Conservation (phyloP, 2,329 filamentous ascomycete species). For the Fusarium kyushuense region DNA sequence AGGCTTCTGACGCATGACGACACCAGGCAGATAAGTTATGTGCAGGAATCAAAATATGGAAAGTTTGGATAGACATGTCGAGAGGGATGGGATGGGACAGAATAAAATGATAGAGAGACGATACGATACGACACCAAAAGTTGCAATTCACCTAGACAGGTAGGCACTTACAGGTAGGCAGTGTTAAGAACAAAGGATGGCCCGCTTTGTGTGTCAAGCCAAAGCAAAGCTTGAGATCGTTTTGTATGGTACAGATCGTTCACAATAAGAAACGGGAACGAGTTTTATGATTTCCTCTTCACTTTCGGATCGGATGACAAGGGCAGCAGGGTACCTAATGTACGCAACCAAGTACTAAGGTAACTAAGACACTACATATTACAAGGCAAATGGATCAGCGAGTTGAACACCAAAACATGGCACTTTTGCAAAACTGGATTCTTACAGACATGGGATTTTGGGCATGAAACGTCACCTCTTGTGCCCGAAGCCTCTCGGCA, state of each 20-base stretch:
- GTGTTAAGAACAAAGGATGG: slow-evolving; percentile 14
- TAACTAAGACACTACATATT: not conserved
- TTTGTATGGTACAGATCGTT: slow-evolving; percentile 8
- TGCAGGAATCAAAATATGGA: slow-evolving; percentile 7
- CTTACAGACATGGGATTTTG: slow-evolving; percentile 36
- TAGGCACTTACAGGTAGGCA: slow-evolving; percentile 8
- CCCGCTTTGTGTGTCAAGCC: slow-evolving; percentile 27
- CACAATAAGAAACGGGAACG: slow-evolving; percentile 9
- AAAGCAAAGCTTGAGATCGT: slow-evolving; percentile 4
- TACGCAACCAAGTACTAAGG: not conserved
- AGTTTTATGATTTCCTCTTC: slow-evolving; percentile 22
- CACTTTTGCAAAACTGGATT: slow-evolving; percentile 40
- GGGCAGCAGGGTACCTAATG: not conserved
- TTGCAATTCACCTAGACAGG: slow-evolving; percentile 1
- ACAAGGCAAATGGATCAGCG: not conserved
- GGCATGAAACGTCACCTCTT: slow-evolving; percentile 25
- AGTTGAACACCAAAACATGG: slow-evolving; percentile 33
- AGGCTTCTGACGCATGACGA: not conserved
- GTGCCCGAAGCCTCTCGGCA: slow-evolving; percentile 20
- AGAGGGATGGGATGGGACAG: not conserved
- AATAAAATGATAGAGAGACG: not conserved
- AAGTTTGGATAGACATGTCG: not conserved
- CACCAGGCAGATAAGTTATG: not conserved
- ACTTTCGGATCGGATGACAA: slow-evolving; percentile 29
- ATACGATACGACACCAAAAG: slow-evolving; percentile 12